Base-by-base conservation (phyloP, 768 basidiomycete genomes). In the Tricholomella constricta region DNA sequence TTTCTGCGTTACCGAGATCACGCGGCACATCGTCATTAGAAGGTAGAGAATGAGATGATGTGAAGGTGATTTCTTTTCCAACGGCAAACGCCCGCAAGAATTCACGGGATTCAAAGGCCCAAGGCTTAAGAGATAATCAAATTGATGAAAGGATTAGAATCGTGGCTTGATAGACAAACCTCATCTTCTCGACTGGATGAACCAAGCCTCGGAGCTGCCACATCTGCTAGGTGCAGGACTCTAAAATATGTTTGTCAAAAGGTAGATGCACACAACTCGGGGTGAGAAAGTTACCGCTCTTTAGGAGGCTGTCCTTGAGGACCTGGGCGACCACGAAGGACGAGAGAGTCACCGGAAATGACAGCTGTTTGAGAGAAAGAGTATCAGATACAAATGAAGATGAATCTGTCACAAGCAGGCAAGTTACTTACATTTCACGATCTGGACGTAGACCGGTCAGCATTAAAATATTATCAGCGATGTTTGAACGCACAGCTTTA, bases 51-150 rank as follows among this genome's bases (percentile, higher is more conserved):
- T 97, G 92, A 22, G 83, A 83, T 8, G 94, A 85, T 22, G 79
- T 80, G 72, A 96, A 97, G 0, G 86, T 80, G 62, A 98, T 79
- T 70, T 95, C 86, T 67, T 97, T 98, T 58, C 95, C 96, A 45
- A 98, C 93, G 10, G 85, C 77, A 41, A 94, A 72, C 20, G 85
- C 75, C 37, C 97, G 88, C 31, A 98, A 77, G 71, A 88, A 97
- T 72, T 98, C 97, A 59, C 97, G 88, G 42, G 94, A 84, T 66
- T 95, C 91, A 69, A 88, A 97, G 2, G 96, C 90, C 85, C 88
- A 94, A 6, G 87, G 84, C 91, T 96, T 26, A n/a, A 27, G 12
- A n/a, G 25, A 43, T 27, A 17, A 43, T 43, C 42, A 43, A 25
- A 43, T 9, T 25, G 10, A 42, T 38, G 37, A 35, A 40, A 46